Base-by-base conservation (phyloP, 371 early-diverging fungal species). In the Mortierella sp. region DNA sequence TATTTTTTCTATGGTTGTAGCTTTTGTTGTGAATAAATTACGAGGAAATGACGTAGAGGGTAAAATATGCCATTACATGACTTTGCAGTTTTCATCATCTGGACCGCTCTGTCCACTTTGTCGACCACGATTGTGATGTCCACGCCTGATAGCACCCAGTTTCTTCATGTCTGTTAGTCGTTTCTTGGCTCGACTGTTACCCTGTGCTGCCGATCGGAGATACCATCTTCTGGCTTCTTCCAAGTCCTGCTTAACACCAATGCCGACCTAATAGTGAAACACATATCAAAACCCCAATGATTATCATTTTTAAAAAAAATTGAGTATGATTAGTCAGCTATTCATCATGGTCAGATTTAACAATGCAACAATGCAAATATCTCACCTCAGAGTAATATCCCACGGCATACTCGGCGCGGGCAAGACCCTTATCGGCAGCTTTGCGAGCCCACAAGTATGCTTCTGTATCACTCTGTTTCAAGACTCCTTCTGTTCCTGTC, bases 391-490 rank as follows among this genome's bases (percentile, higher is more conserved):
- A 89, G 80, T 93, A 94, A 73, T 95, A 94, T 2, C 95, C 96
- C 3, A 96, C 92, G 1, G 96, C 95, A 62, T 93, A 96, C 75
- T 95, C 96, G n/a, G 96, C 96, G 68, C 94, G 93, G 37, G 94
- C 88, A 51, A 90, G 87, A 0, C 93, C 93, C 70, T 87, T 89
- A 60, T 96, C 95, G 5, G 96, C 96, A 5, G 96, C 95, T 54
- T 90, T 89, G 15, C 92, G 87, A 10, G 96, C 96, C 96, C 96
- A 96, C 60, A 93, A 76, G 66, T 94, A 96, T 9, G 96, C 96
- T 64, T 96, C 94, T 3, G 85, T 85, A 75, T 96, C 96, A 66
- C 87, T 91, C 81, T 93, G 95, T 77, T 88, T 87, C 82, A 96
- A 72, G 17, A 94, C 86, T 5, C 91, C 92, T 43, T 94, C 94